These are phyloP conservation scores for Catunica adiposa DNA, from an alignment of 2,329 filamentous ascomycete genomes.

Conservation along the genomic window DNA sequence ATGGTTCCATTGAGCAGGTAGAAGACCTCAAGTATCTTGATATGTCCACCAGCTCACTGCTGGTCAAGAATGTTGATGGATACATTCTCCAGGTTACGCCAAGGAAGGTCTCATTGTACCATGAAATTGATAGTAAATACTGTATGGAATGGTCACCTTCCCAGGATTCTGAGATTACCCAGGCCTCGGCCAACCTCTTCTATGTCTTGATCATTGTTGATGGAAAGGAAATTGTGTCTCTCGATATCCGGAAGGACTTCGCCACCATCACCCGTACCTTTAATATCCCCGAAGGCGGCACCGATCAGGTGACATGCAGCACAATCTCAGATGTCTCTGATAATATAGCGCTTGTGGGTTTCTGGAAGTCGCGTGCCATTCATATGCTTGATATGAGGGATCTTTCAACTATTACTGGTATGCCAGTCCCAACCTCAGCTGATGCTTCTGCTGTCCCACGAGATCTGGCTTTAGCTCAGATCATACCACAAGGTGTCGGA, in stretches of 20 bases:
- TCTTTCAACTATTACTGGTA: constrained; percentile 48
- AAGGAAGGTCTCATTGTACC: constrained; percentile 37
- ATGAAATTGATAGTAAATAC: neutral
- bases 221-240: constrained; percentile 53
- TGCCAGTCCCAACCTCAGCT: constrained; percentile 39
- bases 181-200: constrained; percentile 55
- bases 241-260: constrained; percentile 37
- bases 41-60: constrained; percentile 53
- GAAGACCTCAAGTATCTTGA: constrained; percentile 54
- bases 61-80: constrained; percentile 31
- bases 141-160: neutral
- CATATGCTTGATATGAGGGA: constrained; percentile 54
- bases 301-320: constrained; percentile 70
- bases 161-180: constrained; percentile 40
- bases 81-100: constrained; percentile 65
- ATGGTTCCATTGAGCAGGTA: constrained; percentile 74
- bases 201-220: constrained; percentile 59
- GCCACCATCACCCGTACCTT: neutral
- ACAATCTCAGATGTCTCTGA: constrained; percentile 50
- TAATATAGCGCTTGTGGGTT: constrained; percentile 62
- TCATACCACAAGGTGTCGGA: constrained; percentile 43
- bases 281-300: neutral
- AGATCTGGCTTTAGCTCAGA: constrained; percentile 61
- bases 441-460: constrained; percentile 67
- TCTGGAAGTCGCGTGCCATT: constrained; percentile 71